Evolutionary conservation across 805 yeast species (phyloP).

Genomic region (Candida chauliodis): DNA sequence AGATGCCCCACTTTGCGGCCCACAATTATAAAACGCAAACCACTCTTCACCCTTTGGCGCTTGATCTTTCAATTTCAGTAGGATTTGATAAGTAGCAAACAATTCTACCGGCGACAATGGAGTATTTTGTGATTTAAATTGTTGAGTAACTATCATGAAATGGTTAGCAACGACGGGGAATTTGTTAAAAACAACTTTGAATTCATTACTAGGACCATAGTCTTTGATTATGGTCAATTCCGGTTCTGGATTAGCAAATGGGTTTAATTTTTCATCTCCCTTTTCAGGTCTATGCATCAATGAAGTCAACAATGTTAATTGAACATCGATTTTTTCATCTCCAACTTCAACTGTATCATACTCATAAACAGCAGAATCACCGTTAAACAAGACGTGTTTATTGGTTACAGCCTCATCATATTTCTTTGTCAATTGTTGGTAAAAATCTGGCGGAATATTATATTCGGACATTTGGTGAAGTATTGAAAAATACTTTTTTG

Average conservation of each 20-base stretch:
- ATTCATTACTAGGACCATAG: slow-evolving; percentile 49
- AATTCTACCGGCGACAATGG: slow-evolving; percentile 74
- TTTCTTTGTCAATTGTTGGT: slow-evolving; percentile 28
- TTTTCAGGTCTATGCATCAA: slow-evolving; percentile 38
- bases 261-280: slow-evolving; percentile 49
- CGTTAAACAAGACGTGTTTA: slow-evolving; percentile 50
- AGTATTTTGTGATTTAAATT: slow-evolving; percentile 66
- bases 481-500: background rate
- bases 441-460: slow-evolving; percentile 24
- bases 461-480: slow-evolving; percentile 1
- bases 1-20: slow-evolving; percentile 88
- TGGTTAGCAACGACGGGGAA: slow-evolving; percentile 82
- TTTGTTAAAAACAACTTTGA: slow-evolving; percentile 73
- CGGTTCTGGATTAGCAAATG: slow-evolving; percentile 79
- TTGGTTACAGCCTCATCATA: slow-evolving; percentile 47
- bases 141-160: slow-evolving; percentile 71
- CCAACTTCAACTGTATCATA: slow-evolving; percentile 20
- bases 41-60: slow-evolving; percentile 42
- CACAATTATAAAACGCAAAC: slow-evolving; percentile 86
- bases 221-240: slow-evolving; percentile 59
- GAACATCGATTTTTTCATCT: slow-evolving; percentile 18
- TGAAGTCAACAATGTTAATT: slow-evolving; percentile 30
- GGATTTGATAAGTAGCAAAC: slow-evolving; percentile 50
- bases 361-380: slow-evolving; percentile 37
- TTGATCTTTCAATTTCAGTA: slow-evolving; percentile 44